A percentile compares a stretch with the other conserved stretches of the same genome.
Conservation (phyloP, 768 basidiomycete genomes). For the Suillus spraguei region DNA sequence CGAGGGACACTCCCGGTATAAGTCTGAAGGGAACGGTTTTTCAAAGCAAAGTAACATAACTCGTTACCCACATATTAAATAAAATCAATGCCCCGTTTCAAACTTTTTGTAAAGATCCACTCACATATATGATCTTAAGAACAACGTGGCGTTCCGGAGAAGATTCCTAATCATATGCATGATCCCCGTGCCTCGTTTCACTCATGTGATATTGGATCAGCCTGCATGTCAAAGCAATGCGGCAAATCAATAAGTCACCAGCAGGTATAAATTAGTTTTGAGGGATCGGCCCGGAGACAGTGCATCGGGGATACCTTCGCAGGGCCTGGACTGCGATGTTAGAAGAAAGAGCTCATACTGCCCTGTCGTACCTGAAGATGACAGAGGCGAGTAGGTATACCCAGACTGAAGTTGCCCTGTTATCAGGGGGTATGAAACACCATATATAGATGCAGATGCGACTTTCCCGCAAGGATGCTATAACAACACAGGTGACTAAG, state of each 20-base stretch:
- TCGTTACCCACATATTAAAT: not conserved
- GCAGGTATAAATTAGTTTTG: not conserved
- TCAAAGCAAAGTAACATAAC: not conserved
- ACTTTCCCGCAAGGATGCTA: not conserved
- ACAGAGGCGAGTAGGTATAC: not conserved
- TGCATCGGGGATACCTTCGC: not conserved
- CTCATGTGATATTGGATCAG: not conserved
- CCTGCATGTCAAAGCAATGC: not conserved
- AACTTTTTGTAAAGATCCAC: not conserved
- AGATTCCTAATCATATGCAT: not conserved
- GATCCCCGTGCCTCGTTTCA: no score
- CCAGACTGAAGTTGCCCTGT: not conserved
- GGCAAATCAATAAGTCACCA: constrained; percentile 1
- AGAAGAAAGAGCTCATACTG: not conserved
- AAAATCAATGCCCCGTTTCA: not conserved
- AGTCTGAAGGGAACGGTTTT: not conserved
- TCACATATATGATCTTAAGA: not conserved
- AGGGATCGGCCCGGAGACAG: not conserved
- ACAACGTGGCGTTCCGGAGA: not conserved
- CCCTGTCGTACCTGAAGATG: not conserved
- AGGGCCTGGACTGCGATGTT: not conserved
- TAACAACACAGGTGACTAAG: not conserved
- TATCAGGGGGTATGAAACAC: not conserved
- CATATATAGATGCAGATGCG: not conserved
- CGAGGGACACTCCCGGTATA: not conserved